Conservation (phyloP, 805 yeast genomes). For the Kuraishia borneana region DNA sequence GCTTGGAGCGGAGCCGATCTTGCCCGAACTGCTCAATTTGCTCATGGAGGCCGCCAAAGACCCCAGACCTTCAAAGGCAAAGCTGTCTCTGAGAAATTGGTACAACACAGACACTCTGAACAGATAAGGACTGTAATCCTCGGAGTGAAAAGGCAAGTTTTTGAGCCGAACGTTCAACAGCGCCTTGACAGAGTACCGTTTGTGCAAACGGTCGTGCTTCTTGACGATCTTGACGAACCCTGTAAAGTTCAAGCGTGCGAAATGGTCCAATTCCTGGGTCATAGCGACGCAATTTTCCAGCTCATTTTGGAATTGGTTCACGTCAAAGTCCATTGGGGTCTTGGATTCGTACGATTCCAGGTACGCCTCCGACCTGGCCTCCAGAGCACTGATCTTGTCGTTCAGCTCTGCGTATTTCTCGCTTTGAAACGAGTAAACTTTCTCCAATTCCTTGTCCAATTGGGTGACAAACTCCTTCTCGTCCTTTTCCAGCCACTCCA, state of each 20-base stretch:
- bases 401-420: conserved; percentile 60
- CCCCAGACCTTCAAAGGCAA: conserved; percentile 20
- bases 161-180: conserved; percentile 79
- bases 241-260: conserved; percentile 85
- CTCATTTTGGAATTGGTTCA: conserved; percentile 48
- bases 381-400: conserved; percentile 52
- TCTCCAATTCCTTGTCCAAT: conserved; percentile 61
- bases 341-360: conserved; percentile 8
- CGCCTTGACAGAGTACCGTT: conserved; percentile 83
- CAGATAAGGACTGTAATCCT: conserved; percentile 86
- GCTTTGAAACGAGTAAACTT: conserved; percentile 64
- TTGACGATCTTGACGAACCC: conserved; percentile 92
- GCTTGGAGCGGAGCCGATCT: conserved; percentile 20
- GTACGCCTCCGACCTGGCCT: conserved; percentile 39
- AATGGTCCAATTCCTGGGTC: conserved; percentile 81
- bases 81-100: conserved; percentile 70
- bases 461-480: conserved; percentile 58
- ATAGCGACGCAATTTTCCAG: conserved; percentile 64
- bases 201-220: conserved; percentile 88
- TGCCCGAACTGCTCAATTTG: conserved; percentile 31
- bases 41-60: conserved; percentile 34
- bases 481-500: conserved; percentile 59
- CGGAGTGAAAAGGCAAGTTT: conserved; percentile 84
- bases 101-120: conserved; percentile 75
- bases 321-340: conserved; percentile 30